phyloP scores from a whole-genome alignment of 75 land plant genomes.

The Sequoia sempervirens region DNA sequence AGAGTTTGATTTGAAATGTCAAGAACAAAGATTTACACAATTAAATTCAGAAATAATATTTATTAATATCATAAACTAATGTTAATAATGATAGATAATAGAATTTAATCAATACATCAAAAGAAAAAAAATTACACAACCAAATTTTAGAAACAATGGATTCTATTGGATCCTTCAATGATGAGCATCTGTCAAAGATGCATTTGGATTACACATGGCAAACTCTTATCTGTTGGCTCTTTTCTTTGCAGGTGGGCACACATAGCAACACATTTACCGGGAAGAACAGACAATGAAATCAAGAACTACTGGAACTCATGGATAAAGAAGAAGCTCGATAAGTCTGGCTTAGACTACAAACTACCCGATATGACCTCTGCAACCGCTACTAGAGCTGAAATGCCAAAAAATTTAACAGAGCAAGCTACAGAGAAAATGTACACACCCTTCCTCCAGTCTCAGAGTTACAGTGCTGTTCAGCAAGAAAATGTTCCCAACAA shows the following conservation, averaged over 20 bases:
- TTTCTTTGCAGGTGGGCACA: conserved; percentile 8
- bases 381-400: neutral
- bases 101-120: too few relatives aligned
- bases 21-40: too few relatives aligned
- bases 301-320: conserved; percentile 17
- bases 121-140: too few relatives aligned
- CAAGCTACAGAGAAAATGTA: neutral
- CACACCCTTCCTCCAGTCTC: neutral
- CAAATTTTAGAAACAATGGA: too few relatives aligned
- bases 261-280: conserved; percentile 14
- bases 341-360: neutral
- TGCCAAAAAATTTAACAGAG: neutral
- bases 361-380: neutral
- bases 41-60: too few relatives aligned
- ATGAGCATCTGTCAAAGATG: neutral
- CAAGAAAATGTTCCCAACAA: neutral
- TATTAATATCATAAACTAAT: too few relatives aligned
- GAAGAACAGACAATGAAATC: conserved; percentile 18
- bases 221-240: neutral
- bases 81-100: too few relatives aligned
- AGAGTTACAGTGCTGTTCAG: neutral
- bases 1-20: too few relatives aligned
- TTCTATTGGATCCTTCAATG: neutral
- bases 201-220: neutral
- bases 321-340: conserved; percentile 5